Conservation (phyloP, 1,284 basidiomycete genomes). For the Cryptococcus depauperatus region DNA sequence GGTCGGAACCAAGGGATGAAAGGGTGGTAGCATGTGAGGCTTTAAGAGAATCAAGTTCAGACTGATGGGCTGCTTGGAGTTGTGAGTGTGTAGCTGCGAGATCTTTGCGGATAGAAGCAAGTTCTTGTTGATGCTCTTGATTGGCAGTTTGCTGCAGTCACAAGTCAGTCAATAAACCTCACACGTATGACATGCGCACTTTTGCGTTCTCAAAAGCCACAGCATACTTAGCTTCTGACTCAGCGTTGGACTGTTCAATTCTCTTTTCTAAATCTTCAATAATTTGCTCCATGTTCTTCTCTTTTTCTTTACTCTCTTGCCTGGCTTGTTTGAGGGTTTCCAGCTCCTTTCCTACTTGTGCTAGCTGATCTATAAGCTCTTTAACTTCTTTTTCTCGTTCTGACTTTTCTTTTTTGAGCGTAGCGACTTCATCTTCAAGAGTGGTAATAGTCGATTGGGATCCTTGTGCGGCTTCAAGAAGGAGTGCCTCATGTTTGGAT, state of each 20-base stretch:
- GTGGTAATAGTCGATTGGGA: conserved; percentile 3
- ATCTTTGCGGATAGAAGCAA: conserved; percentile 18
- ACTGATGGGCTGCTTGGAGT: conserved; percentile 15
- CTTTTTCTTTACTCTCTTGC: conserved; percentile 8
- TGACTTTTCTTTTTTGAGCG: conserved; percentile 11
- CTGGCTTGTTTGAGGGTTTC: conserved; percentile 7
- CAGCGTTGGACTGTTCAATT: conserved; percentile 12
- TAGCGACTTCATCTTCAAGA: conserved; percentile 17
- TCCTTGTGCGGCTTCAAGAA: conserved; percentile 1
- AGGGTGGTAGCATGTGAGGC: conserved; percentile 19
- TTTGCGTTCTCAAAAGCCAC: conserved; percentile 18
- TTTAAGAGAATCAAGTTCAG: conserved; percentile 22
- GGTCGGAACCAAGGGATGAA: conserved; percentile 9
- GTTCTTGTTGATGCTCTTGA: conserved; percentile 16
- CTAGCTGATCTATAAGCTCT: conserved; percentile 2
- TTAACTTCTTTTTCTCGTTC: conserved; percentile 3
- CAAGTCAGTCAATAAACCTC: not conserved
- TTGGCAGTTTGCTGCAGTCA: conserved; percentile 11
- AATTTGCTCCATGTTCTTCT: conserved; percentile 13
- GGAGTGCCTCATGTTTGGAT: conserved; percentile 9
- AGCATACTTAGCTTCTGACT: conserved; percentile 15
- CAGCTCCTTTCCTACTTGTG: conserved; percentile 10
- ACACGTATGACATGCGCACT: conserved; percentile 4
- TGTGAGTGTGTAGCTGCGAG: conserved; percentile 17
- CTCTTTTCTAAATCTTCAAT: conserved; percentile 12